These are phyloP conservation scores for Fusarium ambrosium DNA, from an alignment of 2,329 filamentous ascomycete genomes.

Conservation along the genomic window DNA sequence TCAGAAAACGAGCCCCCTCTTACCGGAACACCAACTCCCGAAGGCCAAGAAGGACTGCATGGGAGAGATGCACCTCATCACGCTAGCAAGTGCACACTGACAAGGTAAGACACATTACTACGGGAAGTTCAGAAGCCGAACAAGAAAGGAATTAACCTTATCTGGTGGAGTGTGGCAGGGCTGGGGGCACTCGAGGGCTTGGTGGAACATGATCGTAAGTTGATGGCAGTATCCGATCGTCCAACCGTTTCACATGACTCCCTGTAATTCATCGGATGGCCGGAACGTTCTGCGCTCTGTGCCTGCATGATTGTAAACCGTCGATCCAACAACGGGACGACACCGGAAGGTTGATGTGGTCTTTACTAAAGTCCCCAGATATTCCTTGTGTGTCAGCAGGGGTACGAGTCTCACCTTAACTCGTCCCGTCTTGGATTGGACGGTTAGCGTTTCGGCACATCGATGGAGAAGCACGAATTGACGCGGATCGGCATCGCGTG, in stretches of 20 bases:
- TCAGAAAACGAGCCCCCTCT: conserved; percentile 14
- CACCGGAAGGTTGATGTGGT: not conserved
- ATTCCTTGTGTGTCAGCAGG: conserved; percentile 2
- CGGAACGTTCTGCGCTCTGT: not conserved
- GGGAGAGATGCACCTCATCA: not conserved
- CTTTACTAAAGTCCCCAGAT: not conserved
- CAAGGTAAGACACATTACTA: not conserved
- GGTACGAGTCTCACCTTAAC: not conserved
- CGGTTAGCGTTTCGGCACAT: not conserved
- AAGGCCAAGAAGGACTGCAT: not conserved
- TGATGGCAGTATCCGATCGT: not conserved
- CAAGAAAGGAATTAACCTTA: conserved; percentile 7
- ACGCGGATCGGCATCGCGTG: not conserved
- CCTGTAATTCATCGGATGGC: not conserved
- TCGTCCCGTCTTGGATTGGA: not conserved
- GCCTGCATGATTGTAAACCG: not conserved
- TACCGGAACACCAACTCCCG: conserved; percentile 27
- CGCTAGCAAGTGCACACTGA: not conserved
- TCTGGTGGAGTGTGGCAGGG: not conserved
- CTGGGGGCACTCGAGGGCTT: not conserved
- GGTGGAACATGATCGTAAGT: not conserved
- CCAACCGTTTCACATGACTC: not conserved
- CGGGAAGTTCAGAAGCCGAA: conserved; percentile 1
- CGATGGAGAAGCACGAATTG: not conserved
- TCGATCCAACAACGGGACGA: conserved; percentile 5